Conservation (phyloP, 2,329 filamentous ascomycete species). For the Arthrobotrys musiformis region DNA sequence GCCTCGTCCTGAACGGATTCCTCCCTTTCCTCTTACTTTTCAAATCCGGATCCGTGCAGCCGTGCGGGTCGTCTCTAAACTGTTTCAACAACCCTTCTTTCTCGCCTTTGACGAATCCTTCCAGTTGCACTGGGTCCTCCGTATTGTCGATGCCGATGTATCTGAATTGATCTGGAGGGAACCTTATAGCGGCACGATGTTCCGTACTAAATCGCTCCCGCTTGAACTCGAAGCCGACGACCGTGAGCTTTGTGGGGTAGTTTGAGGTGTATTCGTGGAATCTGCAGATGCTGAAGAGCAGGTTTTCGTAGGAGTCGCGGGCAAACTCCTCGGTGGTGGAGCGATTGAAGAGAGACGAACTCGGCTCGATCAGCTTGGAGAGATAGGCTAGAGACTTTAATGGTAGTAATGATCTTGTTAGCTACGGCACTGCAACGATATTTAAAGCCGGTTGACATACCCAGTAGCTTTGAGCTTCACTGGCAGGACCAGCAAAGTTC, state of each 20-base stretch:
- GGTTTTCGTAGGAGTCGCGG: conserved; percentile 86
- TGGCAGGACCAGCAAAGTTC: conserved; percentile 66
- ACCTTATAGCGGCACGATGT: conserved; percentile 73
- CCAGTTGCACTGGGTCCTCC: conserved; percentile 52
- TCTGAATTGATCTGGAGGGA: conserved; percentile 64
- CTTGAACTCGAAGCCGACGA: conserved; percentile 79
- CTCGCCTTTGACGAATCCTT: conserved; percentile 28
- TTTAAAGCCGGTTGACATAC: conserved; percentile 60
- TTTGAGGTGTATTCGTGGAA: conserved; percentile 63
- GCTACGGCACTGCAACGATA: not conserved
- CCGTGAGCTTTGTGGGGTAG: conserved; percentile 71
- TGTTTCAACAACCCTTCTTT: conserved; percentile 46
- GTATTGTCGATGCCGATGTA: conserved; percentile 75
- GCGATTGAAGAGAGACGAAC: conserved; percentile 47
- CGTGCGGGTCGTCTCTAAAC: conserved; percentile 60
- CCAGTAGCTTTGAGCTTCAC: conserved; percentile 74
- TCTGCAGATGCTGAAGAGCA: conserved; percentile 78
- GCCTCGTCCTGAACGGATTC: conserved; percentile 60
- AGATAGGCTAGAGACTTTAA: conserved; percentile 42
- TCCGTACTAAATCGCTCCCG: conserved; percentile 70
- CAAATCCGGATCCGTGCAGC: conserved; percentile 57
- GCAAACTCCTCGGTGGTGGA: conserved; percentile 73
- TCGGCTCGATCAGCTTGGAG: conserved; percentile 37
- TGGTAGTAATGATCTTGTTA: not conserved
- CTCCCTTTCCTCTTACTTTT: conserved; percentile 60